These are phyloP conservation scores for Saccharomycopsis selenospora DNA, from an alignment of 805 yeast species.

Conservation along the genomic window DNA sequence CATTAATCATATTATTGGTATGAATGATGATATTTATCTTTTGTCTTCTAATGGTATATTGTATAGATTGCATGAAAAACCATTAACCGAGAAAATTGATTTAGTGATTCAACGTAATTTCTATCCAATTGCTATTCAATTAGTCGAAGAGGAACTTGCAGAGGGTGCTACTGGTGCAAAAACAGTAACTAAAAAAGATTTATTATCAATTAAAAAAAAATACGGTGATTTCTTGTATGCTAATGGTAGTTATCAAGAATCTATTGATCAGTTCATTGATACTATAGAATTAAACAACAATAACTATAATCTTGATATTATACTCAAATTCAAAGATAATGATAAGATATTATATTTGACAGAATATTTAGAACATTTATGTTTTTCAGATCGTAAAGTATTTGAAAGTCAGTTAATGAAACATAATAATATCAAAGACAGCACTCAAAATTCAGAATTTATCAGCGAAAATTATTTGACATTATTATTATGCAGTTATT, in stretches of 20 bases:
- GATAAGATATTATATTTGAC: slow-evolving; percentile 43
- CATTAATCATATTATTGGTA: slow-evolving; percentile 52
- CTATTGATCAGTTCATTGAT: slow-evolving; percentile 67
- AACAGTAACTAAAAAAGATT: slow-evolving; percentile 24
- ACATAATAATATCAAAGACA: slow-evolving; percentile 20
- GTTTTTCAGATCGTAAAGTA: slow-evolving; percentile 7
- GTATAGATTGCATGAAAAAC: slow-evolving; percentile 59
- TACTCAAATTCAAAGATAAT: slow-evolving; percentile 48
- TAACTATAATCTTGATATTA: slow-evolving; percentile 30
- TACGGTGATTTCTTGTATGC: slow-evolving; percentile 71
- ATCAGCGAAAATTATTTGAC: slow-evolving; percentile 41
- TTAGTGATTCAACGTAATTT: slow-evolving; percentile 62
- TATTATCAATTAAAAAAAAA: slow-evolving; percentile 40
- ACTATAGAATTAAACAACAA: slow-evolving; percentile 33
- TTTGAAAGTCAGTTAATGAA: slow-evolving; percentile 34
- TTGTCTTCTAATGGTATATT: slow-evolving; percentile 72
- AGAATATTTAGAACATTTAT: slow-evolving; percentile 32
- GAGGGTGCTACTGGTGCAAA: slow-evolving; percentile 21
- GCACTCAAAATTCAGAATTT: not conserved
- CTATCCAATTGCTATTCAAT: slow-evolving; percentile 61
- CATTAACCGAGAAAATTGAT: slow-evolving; percentile 59
- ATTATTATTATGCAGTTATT: slow-evolving; percentile 46
- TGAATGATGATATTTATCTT: slow-evolving; percentile 40
- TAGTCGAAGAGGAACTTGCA: slow-evolving; percentile 41
- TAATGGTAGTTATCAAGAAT: slow-evolving; percentile 56